These are phyloP conservation scores for Coemansia sp. DNA, from an alignment of 192 early-diverging fungal species.

Conservation along the genomic window DNA sequence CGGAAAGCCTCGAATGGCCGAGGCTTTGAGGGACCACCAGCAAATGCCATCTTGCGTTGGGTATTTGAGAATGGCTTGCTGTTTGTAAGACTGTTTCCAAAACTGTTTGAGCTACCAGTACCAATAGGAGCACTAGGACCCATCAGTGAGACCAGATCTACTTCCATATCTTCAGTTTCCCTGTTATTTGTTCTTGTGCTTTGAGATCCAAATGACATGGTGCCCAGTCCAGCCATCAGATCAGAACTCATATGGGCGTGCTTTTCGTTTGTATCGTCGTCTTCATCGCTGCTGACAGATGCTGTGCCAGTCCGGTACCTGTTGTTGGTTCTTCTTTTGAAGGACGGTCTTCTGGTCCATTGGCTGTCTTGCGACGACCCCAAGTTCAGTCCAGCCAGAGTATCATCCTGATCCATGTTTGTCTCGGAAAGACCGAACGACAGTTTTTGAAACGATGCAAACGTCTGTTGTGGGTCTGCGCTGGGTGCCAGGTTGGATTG, in stretches of 20 bases:
- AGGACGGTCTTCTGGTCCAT: not conserved
- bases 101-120: not conserved
- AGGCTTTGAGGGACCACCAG: not conserved
- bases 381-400: not conserved
- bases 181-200: not conserved
- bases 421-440: constrained; percentile 42
- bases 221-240: constrained; percentile 14
- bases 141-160: constrained; percentile 19
- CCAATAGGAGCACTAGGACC: not conserved
- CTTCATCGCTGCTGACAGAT: constrained; percentile 23
- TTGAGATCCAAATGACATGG: constrained; percentile 16
- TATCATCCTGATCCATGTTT: constrained; percentile 48
- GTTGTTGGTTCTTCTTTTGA: not conserved
- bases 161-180: constrained; percentile 23
- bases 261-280: constrained; percentile 8
- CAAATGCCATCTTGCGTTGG: not conserved
- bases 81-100: not conserved
- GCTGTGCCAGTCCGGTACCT: not conserved
- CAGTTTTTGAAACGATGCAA: constrained; percentile 28
- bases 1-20: constrained; percentile 34
- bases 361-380: not conserved
- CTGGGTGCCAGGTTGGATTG: not conserved
- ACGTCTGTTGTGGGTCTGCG: constrained; percentile 11
- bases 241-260: constrained; percentile 8
- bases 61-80: not conserved